Conservation (phyloP, 768 basidiomycete species). For the Boletus fagicola region DNA sequence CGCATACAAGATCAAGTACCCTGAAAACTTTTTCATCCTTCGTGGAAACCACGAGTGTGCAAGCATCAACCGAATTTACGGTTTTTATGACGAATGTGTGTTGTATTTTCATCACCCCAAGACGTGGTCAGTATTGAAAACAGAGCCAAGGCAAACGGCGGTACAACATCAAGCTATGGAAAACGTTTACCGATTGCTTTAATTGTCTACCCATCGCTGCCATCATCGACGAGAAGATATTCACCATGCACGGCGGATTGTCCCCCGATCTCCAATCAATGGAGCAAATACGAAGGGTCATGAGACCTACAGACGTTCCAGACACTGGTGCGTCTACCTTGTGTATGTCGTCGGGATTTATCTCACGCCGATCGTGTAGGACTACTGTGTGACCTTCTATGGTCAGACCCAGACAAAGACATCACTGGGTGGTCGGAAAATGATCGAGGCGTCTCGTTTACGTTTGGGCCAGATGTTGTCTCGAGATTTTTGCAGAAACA, state of each 20-base stretch:
- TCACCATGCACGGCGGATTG: constrained; percentile 98
- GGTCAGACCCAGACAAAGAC: constrained; percentile 99
- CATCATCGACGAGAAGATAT: constrained; percentile 99
- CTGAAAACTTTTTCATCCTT: constrained; percentile 99
- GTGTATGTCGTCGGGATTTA: neutral
- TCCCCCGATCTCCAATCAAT: constrained; percentile 98
- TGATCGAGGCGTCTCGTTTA: constrained; percentile 97
- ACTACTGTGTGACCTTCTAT: constrained; percentile 91
- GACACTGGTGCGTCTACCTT: constrained; percentile 72
- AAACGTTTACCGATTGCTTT: constrained; percentile 99
- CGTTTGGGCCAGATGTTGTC: constrained; percentile 97
- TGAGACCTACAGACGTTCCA: constrained; percentile 98
- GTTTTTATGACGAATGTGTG: constrained; percentile 99
- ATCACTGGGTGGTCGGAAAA: constrained; percentile 99
- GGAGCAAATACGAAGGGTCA: constrained; percentile 99
- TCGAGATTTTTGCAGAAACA: constrained; percentile 98
- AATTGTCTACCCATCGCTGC: constrained; percentile 99
- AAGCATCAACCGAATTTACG: constrained; percentile 99
- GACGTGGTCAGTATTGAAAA: constrained; percentile 11
- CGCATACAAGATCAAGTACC: constrained; percentile 99
- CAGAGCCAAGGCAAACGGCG: constrained; percentile 84
- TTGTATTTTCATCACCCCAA: constrained; percentile 17
- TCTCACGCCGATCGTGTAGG: constrained; percentile 45
- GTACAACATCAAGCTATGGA: constrained; percentile 99
- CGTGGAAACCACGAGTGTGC: constrained; percentile 99